These are phyloP conservation scores for Wallacemonas sp. DNA, from an alignment of 208 protist species.

Conservation along the genomic window DNA sequence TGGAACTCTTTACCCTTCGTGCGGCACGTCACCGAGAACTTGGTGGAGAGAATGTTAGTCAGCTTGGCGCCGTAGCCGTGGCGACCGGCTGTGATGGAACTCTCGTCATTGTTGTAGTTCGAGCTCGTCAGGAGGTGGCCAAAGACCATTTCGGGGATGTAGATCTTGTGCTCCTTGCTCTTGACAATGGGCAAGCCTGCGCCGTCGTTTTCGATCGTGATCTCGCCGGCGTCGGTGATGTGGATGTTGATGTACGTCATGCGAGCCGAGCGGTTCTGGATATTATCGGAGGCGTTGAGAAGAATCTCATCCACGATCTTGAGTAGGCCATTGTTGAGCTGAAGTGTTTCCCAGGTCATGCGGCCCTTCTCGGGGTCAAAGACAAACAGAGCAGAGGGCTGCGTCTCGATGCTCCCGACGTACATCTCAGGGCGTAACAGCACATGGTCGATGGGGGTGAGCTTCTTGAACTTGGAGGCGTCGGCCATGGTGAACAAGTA, in stretches of 20 bases:
- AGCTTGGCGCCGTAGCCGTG: conserved; percentile 98
- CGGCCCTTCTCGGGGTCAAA: conserved; percentile 80
- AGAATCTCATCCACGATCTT: conserved; percentile 99
- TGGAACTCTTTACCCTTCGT: conserved; percentile 88
- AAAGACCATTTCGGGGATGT: conserved; percentile 98
- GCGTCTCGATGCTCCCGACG: conserved; percentile 94
- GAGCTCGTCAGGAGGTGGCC: conserved; percentile 95
- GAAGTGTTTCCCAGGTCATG: conserved; percentile 89
- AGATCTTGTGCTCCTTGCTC: conserved; percentile 92
- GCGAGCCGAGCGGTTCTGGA: conserved; percentile 57
- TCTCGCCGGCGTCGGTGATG: conserved; percentile 86
- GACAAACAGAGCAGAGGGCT: conserved; percentile 83
- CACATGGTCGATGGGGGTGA: conserved; percentile 95
- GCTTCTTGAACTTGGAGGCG: conserved; percentile 90
- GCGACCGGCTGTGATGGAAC: conserved; percentile 93
- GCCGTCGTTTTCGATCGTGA: conserved; percentile 96
- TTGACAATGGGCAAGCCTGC: conserved; percentile 92
- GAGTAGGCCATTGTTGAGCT: conserved; percentile 94
- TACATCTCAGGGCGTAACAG: conserved; percentile 98
- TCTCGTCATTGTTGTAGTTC: conserved; percentile 96
- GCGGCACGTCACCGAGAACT: conserved; percentile 95
- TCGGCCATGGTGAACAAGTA: conserved; percentile 55
- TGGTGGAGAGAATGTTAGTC: conserved; percentile 99
- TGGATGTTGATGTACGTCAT: conserved; percentile 92
- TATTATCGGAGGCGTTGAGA: conserved; percentile 98